phyloP scores from a whole-genome alignment of 2,329 filamentous ascomycete species.

The Dothideomycetidae sp. region DNA sequence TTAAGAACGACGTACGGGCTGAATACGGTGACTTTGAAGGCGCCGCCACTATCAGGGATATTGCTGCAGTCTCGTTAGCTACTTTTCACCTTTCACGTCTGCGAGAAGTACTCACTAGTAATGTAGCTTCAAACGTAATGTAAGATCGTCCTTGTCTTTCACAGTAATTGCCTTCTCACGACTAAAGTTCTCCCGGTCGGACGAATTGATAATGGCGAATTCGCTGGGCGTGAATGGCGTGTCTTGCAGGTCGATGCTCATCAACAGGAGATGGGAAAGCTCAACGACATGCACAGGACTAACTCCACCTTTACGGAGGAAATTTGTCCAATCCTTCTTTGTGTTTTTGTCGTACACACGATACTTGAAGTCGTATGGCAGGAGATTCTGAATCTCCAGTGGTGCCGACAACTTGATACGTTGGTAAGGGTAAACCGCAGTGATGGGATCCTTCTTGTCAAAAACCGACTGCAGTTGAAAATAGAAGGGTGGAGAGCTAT shows the following conservation, averaged over 20 bases:
- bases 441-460: constrained; percentile 70
- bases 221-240: constrained; percentile 90
- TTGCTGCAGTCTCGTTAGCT: constrained; percentile 27
- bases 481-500: constrained; percentile 70
- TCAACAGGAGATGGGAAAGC: constrained; percentile 76
- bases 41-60: constrained; percentile 81
- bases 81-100: constrained; percentile 5
- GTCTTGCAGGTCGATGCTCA: constrained; percentile 95
- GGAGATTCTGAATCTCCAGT: constrained; percentile 81
- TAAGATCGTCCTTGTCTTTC: constrained; percentile 70
- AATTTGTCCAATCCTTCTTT: constrained; percentile 98
- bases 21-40: constrained; percentile 90
- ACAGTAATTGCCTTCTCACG: constrained; percentile 66
- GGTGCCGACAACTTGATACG: constrained; percentile 80
- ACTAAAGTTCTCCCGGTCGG: constrained; percentile 72
- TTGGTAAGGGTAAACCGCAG: constrained; percentile 85
- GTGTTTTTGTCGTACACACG: constrained; percentile 98
- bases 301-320: constrained; percentile 86
- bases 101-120: constrained; percentile 50
- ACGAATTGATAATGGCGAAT: constrained; percentile 92
- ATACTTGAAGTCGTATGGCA: constrained; percentile 98
- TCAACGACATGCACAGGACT: constrained; percentile 97
- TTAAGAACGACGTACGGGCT: constrained; percentile 92
- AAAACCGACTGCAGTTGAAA: constrained; percentile 87
- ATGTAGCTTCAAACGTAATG: constrained; percentile 71